phyloP scores from a whole-genome alignment of 2,329 filamentous ascomycete genomes.

The Cytospora leucostoma region DNA sequence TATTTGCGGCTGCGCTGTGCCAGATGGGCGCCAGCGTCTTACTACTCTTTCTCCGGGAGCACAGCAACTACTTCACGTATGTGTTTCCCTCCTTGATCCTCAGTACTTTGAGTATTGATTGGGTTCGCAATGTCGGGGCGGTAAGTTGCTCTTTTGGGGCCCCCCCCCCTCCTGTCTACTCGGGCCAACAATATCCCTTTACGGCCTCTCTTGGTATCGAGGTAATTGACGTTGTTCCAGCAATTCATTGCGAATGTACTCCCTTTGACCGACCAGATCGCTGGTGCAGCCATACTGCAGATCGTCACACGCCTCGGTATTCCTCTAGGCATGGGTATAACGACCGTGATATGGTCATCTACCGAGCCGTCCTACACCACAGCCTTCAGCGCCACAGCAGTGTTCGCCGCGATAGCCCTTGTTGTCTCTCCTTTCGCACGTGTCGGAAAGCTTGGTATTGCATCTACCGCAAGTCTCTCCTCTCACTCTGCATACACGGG shows the following conservation, averaged over 20 bases:
- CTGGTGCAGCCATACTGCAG: slow-evolving; percentile 2
- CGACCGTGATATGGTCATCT: slow-evolving; percentile 14
- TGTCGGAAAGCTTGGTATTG: slow-evolving; percentile 5
- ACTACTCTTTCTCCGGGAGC: slow-evolving; percentile 36
- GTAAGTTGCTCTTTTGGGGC: neutral
- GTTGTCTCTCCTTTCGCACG: neutral
- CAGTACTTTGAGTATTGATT: slow-evolving; percentile 39
- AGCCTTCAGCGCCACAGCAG: slow-evolving; percentile 3
- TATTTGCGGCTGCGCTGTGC: slow-evolving; percentile 32
- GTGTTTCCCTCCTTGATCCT: slow-evolving; percentile 38
- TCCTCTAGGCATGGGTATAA: slow-evolving; percentile 9
- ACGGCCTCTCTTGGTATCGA: neutral
- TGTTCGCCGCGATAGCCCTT: slow-evolving; percentile 1
- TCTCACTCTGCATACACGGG: neutral
- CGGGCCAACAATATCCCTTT: neutral
- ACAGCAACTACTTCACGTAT: slow-evolving; percentile 36
- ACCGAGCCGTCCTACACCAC: neutral
- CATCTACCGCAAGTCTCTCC: slow-evolving; percentile 1
- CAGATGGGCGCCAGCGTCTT: slow-evolving; percentile 36
- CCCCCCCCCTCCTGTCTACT: neutral
- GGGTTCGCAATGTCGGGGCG: slow-evolving; percentile 26
- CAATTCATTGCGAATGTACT: neutral
- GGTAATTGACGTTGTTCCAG: slow-evolving; percentile 4
- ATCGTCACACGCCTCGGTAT: slow-evolving; percentile 3
- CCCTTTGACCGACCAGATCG: neutral